These are phyloP conservation scores for Colletotrichum chlorophyti DNA, from an alignment of 2,329 filamentous ascomycete species.

Conservation along the genomic window DNA sequence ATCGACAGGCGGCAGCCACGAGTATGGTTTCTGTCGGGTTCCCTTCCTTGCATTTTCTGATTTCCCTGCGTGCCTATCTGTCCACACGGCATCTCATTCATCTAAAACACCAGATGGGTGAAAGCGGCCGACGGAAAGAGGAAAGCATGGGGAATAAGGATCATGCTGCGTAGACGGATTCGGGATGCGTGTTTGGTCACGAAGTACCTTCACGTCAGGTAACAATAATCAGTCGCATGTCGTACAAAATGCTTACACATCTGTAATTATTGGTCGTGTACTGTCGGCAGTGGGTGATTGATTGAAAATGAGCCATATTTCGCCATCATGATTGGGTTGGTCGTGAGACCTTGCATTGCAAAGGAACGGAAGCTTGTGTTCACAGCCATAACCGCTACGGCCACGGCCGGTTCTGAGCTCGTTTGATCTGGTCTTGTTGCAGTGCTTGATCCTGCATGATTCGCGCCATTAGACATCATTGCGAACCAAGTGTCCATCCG, in stretches of 20 bases:
- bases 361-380: too few species aligned
- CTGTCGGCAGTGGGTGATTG: neutral
- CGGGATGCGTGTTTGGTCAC: too few species aligned
- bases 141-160: neutral
- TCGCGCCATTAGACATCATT: too few species aligned
- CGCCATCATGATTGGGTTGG: constrained; percentile 16
- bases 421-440: constrained; percentile 22
- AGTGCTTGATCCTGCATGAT: constrained; percentile 19
- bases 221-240: too few species aligned
- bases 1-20: too few species aligned
- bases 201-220: too few species aligned
- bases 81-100: neutral
- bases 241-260: too few species aligned
- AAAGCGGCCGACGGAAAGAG: constrained; percentile 8
- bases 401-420: constrained; percentile 23
- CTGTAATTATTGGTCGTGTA: too few species aligned
- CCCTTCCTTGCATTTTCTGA: constrained; percentile 1
- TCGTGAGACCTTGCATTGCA: constrained; percentile 21
- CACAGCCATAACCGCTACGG: constrained; percentile 3
- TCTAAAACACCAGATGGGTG: neutral
- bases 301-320: constrained; percentile 10
- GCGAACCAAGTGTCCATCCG: neutral
- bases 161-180: constrained; percentile 16
- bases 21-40: too few species aligned
- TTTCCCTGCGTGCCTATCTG: neutral